Base-by-base conservation (phyloP, 345 rosid species). In the Brassica juncea region DNA sequence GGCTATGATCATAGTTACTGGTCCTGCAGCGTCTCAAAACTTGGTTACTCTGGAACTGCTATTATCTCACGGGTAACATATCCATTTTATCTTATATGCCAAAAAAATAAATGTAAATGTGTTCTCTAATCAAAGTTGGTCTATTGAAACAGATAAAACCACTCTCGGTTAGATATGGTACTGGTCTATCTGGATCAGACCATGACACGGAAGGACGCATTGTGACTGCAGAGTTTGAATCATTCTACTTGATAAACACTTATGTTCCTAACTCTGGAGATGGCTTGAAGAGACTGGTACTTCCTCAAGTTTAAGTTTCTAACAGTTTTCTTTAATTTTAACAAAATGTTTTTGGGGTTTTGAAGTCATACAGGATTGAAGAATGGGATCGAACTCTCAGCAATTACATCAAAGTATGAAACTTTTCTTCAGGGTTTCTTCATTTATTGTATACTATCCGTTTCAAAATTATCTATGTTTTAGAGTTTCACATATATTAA, bases 251-350 rank as follows among this genome's bases (percentile, higher is more conserved):
- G 72, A 68, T 95, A 77, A 78, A 74, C 19, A 82, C 85, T 16
- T 95, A 93, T 57, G 92, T 95, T 75, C 99, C 99, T 68, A 95
- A 93, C 77, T 90, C 99, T n/a, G 99, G 99, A 59, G 99, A 95
- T 77, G 99, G 98, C 86, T 83, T 95, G 85, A 90, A 78, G 86
- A 90, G 99, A 88, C 86, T 95, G 97, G 98, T 93, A 88, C 5
- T n/a, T 49, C 55, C 77, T 70, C 76, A 63, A 23, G 54, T 73
- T 21, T 64, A 42, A 8, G 68, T 77, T 80, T 70, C 71, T 5
- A 74, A 4, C 6, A 0, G 19, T 28, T 34, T 30, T 58, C 23
- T 32, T 52, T 42, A 71, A 21, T 31, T 30, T 55, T 49, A 49
- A 55, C 74, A 72, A 65, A 65, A 75, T 64, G 37, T 34, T 31